These are phyloP conservation scores for Lasiosphaeria ovina DNA, from an alignment of 495 filamentous ascomycete genomes.

Conservation along the genomic window DNA sequence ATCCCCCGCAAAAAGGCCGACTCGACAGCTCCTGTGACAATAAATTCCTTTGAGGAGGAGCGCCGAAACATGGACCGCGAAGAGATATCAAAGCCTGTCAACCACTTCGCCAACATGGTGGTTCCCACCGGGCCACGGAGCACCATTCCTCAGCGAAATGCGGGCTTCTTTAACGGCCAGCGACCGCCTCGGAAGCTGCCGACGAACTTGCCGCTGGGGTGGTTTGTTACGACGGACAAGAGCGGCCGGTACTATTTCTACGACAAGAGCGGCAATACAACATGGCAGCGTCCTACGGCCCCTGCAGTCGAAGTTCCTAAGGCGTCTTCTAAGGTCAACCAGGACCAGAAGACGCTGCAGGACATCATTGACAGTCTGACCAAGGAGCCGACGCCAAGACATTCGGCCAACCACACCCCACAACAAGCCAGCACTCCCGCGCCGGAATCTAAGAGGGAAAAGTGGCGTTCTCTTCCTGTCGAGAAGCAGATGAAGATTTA, in stretches of 20 bases:
- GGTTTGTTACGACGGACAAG: conserved; percentile 69
- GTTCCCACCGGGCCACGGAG: conserved; percentile 66
- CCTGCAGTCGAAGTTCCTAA: conserved; percentile 65
- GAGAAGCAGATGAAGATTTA: conserved; percentile 93
- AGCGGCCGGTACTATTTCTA: conserved; percentile 77
- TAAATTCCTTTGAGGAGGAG: conserved; percentile 59
- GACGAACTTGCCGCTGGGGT: conserved; percentile 68
- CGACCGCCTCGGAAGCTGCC: conserved; percentile 53
- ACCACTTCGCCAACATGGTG: conserved; percentile 36
- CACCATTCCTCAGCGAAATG: conserved; percentile 60
- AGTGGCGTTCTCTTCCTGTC: conserved; percentile 73
- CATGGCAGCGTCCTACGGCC: conserved; percentile 71
- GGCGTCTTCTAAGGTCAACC: conserved; percentile 58
- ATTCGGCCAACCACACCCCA: conserved; percentile 57
- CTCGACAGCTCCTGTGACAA: conserved; percentile 33
- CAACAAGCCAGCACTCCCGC: conserved; percentile 59
- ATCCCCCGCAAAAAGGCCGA: conserved; percentile 76
- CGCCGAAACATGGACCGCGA: conserved; percentile 65
- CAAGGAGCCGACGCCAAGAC: conserved; percentile 52
- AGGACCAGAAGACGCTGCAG: conserved; percentile 59
- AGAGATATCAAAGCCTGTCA: conserved; percentile 38
- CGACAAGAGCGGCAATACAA: conserved; percentile 66
- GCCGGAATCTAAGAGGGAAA: conserved; percentile 69
- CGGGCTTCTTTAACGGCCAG: conserved; percentile 56
- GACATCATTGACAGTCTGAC: conserved; percentile 85